Percentiles rank a stretch among this genome's conserved stretches.
Evolutionary conservation across 768 basidiomycete species (phyloP).

Genomic region (Rhodosporidiobolus odoratus): DNA sequence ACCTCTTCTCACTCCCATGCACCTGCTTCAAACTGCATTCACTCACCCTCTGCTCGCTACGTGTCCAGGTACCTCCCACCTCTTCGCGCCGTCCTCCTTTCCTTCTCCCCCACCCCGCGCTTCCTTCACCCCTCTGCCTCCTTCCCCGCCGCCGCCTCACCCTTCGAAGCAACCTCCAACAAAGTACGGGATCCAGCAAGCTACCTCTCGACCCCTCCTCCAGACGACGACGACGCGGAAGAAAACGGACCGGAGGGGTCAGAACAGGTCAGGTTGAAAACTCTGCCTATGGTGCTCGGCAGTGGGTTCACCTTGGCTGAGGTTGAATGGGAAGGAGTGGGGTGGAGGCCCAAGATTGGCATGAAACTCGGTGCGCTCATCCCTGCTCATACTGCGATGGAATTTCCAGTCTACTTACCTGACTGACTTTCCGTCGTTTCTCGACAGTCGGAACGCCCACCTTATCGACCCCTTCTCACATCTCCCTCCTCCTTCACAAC

Average conservation of each 20-base stretch:
- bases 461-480: constrained; percentile 49
- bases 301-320: constrained; percentile 48
- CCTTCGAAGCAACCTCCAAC: constrained; percentile 8
- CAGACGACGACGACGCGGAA: not conserved
- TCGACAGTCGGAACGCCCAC: constrained; percentile 48
- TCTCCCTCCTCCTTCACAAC: constrained; percentile 51
- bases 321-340: constrained; percentile 47
- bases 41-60: no score
- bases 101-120: constrained; percentile 46
- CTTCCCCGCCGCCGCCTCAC: constrained; percentile 13
- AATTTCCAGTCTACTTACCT: no score
- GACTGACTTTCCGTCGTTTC: not conserved
- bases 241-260: no score
- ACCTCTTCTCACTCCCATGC: not conserved
- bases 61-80: constrained; percentile 48
- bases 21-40: no score
- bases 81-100: constrained; percentile 48
- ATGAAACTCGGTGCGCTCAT: constrained; percentile 46
- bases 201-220: not conserved
- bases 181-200: not conserved
- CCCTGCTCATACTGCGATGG: no score
- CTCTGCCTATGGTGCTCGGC: constrained; percentile 45
- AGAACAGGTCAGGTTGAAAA: constrained; percentile 29
- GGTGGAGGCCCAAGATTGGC: constrained; percentile 50
- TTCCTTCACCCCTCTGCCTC: constrained; percentile 35